phyloP scores from a whole-genome alignment of 2,329 filamentous ascomycete genomes.

The Zymoseptoria tritici region DNA sequence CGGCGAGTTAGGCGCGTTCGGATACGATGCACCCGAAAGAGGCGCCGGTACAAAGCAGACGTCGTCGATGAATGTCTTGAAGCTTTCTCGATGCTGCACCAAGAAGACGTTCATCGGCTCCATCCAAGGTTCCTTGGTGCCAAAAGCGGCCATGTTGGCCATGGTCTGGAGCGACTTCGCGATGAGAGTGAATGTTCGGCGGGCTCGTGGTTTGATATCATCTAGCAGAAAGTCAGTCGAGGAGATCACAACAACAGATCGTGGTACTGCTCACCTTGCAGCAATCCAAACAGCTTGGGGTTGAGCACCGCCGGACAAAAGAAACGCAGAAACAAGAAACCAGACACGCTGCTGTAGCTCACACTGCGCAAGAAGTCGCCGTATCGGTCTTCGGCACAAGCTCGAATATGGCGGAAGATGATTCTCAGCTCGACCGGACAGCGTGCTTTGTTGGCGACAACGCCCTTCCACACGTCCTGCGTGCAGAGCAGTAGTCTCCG shows the following conservation, averaged over 20 bases:
- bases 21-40: conserved; percentile 43
- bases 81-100: conserved; percentile 63
- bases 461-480: conserved; percentile 77
- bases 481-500: conserved; percentile 66
- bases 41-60: conserved; percentile 77
- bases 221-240: conserved; percentile 44
- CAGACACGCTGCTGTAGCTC: conserved; percentile 87
- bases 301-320: conserved; percentile 95
- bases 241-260: background rate
- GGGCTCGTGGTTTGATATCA: conserved; percentile 72
- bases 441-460: conserved; percentile 63
- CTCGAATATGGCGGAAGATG: conserved; percentile 83
- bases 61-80: conserved; percentile 80
- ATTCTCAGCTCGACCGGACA: conserved; percentile 75
- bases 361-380: conserved; percentile 86
- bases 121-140: conserved; percentile 97
- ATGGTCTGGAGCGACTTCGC: conserved; percentile 87
- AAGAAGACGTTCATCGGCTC: conserved; percentile 94
- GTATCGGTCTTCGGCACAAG: conserved; percentile 89
- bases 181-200: conserved; percentile 83
- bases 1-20: conserved; percentile 16
- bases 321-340: conserved; percentile 89
- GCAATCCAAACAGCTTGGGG: conserved; percentile 81
- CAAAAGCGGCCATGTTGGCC: conserved; percentile 84
- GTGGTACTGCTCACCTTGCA: conserved; percentile 51